Evolutionary conservation across 768 basidiomycete genomes (phyloP), one percentile per base, ranked within the genome.

Genomic region (Coprinopsis sp.): DNA sequence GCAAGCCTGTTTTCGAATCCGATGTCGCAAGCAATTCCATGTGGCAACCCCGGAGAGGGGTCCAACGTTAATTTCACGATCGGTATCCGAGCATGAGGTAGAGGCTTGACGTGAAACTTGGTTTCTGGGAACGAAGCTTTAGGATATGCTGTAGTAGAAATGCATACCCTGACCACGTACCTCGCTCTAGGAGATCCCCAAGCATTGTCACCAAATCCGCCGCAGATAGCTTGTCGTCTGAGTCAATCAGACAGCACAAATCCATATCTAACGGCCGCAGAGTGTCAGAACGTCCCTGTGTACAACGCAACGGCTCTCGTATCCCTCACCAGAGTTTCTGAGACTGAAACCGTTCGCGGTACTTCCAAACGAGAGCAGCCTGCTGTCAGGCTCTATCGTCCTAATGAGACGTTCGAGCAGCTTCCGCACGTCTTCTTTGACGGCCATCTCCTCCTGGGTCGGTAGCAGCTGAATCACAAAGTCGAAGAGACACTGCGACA

Each of bases 1-100:
- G 95, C 95, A 45, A 99, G 75, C 58, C 94, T 79, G 67, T 98
- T 98, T 72, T 96, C 95, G 57, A 98, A 98, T 14, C 95, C 95
- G 54, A 99, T 99, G 64, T 99, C 95, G 62, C 95, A 97, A 6
- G 94, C 89, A 56, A 99, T 95, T 46, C 93, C 94, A 41, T 81
- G 76, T 7, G 86, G 85, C 12, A 91, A 71, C 4, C 84, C 81
- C 10, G 82, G 83, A 2, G 89, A 88, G 14, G 91, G 89, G 62
- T 91, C 85, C 21, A 98, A 78, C 19, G 89, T 91, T 44, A 99
- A 76, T 71, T 99, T 99, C 60, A 99, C 91, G 61, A 99, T 99
- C 27, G 95, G 95, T 74, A 98, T 97, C 58, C 95, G 87, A 10
- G 95, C 95, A 68, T 93, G 88, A 8, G 95, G 94, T 19, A 99